phyloP scores from a whole-genome alignment of 2,329 filamentous ascomycete genomes.

The Botrytis squamosa region DNA sequence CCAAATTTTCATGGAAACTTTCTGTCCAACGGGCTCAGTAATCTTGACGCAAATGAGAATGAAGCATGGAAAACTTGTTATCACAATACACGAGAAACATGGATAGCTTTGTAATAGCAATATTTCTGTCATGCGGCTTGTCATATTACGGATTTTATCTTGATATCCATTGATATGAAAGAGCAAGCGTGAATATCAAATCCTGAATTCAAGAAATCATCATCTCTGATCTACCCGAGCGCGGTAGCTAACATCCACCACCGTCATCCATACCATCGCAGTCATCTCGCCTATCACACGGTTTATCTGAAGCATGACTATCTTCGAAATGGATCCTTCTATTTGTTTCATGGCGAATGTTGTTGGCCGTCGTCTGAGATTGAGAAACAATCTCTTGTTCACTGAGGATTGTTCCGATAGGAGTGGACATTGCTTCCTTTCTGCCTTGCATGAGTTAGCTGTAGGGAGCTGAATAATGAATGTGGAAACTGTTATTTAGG shows the following conservation, averaged over 20 bases:
- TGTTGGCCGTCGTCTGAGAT: neutral
- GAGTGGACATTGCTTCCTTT: neutral
- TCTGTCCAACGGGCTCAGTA: no score
- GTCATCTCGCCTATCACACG: neutral
- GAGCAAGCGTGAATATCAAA: neutral
- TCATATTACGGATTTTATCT: neutral
- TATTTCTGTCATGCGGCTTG: no score
- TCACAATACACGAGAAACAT: no score
- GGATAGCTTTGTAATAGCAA: no score
- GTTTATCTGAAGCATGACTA: neutral
- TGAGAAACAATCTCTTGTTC: neutral
- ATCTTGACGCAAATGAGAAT: no score
- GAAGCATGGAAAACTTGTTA: no score
- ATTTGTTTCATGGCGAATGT: neutral
- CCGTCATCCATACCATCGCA: neutral
- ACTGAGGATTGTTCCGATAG: neutral
- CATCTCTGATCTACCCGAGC: accelerated
- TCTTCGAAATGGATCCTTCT: neutral
- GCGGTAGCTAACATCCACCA: neutral
- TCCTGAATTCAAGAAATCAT: neutral
- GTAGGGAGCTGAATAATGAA: neutral
- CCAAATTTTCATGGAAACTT: no score
- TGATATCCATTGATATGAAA: neutral
- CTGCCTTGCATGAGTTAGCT: neutral
- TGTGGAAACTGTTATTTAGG: neutral